Percentiles rank a stretch among this genome's conserved stretches.
Evolutionary conservation across 257 asterid genomes (phyloP).

Genomic region (Leonotis leonurus): DNA sequence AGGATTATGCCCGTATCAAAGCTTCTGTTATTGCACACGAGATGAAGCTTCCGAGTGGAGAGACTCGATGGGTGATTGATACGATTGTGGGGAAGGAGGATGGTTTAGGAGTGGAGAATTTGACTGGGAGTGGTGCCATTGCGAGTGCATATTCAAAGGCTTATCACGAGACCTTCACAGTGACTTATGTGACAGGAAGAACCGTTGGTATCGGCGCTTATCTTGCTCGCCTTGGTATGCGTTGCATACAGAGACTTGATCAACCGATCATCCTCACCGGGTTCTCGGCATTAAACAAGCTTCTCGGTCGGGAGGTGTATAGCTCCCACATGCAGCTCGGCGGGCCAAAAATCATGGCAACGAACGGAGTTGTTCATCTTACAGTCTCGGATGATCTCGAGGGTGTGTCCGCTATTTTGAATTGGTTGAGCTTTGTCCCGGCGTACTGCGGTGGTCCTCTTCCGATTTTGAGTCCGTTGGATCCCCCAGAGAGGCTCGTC

Average conservation of each 20-base stretch:
- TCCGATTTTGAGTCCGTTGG: constrained; percentile 58
- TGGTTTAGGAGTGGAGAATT: constrained; percentile 79
- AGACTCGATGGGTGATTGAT: constrained; percentile 80
- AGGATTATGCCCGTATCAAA: constrained; percentile 64
- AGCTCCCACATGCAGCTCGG: constrained; percentile 99
- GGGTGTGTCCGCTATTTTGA: constrained; percentile 77
- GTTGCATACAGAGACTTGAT: constrained; percentile 93
- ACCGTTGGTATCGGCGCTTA: constrained; percentile 98
- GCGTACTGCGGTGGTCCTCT: constrained; percentile 82
- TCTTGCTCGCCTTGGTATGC: constrained; percentile 97
- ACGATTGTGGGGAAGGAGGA: constrained; percentile 89
- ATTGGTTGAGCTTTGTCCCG: constrained; percentile 95
- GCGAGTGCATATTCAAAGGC: constrained; percentile 96
- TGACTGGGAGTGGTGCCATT: constrained; percentile 94
- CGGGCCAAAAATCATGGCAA: constrained; percentile 97
- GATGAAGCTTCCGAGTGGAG: constrained; percentile 56
- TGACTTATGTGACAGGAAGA: constrained; percentile 90
- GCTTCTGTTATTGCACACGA: constrained; percentile 83
- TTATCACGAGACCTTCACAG: constrained; percentile 80
- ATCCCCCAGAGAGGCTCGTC: constrained; percentile 67
- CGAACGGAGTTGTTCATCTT: constrained; percentile 94
- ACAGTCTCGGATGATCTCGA: constrained; percentile 96
- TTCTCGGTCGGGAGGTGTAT: constrained; percentile 89
- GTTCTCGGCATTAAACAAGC: constrained; percentile 92
- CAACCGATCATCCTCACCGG: constrained; percentile 96